Base-by-base conservation (phyloP, 495 filamentous ascomycete genomes). In the Aspergillus heteromorphus region DNA sequence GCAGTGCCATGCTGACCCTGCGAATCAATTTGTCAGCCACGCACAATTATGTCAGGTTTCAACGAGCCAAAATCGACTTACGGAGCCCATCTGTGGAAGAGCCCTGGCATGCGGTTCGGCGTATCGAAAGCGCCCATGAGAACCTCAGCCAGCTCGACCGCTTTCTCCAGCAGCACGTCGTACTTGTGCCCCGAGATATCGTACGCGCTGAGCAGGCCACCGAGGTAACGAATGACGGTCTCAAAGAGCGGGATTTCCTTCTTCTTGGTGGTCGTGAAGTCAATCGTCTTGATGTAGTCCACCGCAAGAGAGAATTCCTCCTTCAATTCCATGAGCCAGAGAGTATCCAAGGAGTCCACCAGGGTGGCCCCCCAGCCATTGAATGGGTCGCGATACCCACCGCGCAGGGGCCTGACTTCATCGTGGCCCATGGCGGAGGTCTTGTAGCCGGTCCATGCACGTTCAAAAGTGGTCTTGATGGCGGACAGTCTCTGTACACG, bases 281-380 rank as follows among this genome's bases (percentile, higher is more conserved):
- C 90, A 55, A 97, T 95, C 51, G 84, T 74, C 55, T 80, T 79
- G 36, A 97, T 84, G 19, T 80, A 83, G 52, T 86, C 75, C 10
- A 90, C 79, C 13, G 91, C 93, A 52, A 92, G 89, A 48, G 91
- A 83, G 66, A 97, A 98, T 59, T 97, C 92, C 6, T 88, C 77
- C 66, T 88, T 84, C 68, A 97, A 62, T 7, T 83, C 91, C 91
- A 97, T 96, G 54, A 98, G 93, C 91, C 91, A 97, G 14, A 98
- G 73, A 0, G 92, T 95, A 68, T 98, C 93, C 34, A 98, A 73
- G n/a, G 86, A 70, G 73, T 98, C 93, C 4, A 98, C 91, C 54
- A 98, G 65, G 2, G 93, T 97, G 4, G 93, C 93, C 18, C 87
- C 93, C 93, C 93, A 98, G 19, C 89, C 89, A 65, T 86, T 91